These are phyloP conservation scores for Irpex sp. DNA, from an alignment of 1,284 basidiomycete species.

Conservation along the genomic window DNA sequence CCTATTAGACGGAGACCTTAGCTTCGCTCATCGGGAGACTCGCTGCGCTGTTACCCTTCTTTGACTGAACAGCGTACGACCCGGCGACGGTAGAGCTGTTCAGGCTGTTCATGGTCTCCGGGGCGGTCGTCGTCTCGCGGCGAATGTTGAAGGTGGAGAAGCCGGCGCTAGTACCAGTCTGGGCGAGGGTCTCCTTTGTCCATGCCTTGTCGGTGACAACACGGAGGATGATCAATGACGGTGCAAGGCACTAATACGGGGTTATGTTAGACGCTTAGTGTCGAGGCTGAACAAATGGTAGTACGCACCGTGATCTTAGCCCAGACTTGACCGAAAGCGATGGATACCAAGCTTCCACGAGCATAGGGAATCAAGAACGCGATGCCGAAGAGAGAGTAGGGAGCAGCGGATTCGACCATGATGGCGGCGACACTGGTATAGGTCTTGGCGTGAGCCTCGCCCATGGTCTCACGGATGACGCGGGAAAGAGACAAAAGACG, in stretches of 20 bases:
- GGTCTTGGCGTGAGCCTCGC: slow-evolving; percentile 9
- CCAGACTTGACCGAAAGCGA: slow-evolving; percentile 17
- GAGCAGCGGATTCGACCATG: slow-evolving; percentile 18
- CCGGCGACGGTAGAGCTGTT: neutral
- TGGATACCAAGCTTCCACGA: slow-evolving; percentile 4
- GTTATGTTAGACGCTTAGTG: neutral
- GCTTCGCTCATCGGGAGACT: neutral
- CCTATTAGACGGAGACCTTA: neutral
- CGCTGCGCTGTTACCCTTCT: slow-evolving; percentile 4
- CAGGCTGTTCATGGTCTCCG: neutral
- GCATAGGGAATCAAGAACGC: slow-evolving; percentile 17
- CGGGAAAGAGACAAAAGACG: slow-evolving; percentile 12
- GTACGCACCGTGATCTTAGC: slow-evolving; percentile 15
- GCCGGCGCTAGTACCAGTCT: neutral
- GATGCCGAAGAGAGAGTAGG: slow-evolving; percentile 15
- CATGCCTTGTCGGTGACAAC: slow-evolving; percentile 16
- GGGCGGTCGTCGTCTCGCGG: neutral
- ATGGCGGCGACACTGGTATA: slow-evolving; percentile 17
- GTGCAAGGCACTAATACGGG: slow-evolving; percentile 17
- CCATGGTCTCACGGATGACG: slow-evolving; percentile 11
- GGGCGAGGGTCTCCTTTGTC: slow-evolving; percentile 5
- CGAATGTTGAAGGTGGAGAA: neutral
- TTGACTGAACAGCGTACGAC: neutral
- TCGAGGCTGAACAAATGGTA: neutral
- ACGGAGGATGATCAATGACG: slow-evolving; percentile 19